A percentile compares a stretch with the other conserved stretches of the same genome.
phyloP scores from a whole-genome alignment of 129 eudicot genomes.

The Flaveria brownii region DNA sequence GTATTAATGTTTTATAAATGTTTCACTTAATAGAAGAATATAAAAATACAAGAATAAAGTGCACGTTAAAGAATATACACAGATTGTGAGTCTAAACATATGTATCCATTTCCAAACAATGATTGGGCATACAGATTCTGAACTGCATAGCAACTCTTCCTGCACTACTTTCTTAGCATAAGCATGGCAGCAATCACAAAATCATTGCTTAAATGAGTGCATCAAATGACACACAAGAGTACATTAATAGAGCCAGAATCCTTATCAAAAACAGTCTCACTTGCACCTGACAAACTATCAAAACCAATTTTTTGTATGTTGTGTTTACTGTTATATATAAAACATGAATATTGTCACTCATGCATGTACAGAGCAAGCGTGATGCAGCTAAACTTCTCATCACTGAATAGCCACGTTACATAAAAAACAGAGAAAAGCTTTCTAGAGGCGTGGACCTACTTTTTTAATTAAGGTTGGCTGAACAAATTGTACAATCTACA shows the following conservation, averaged over 20 bases:
- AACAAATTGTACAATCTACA: background rate
- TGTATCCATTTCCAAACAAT: background rate
- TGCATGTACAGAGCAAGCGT: background rate
- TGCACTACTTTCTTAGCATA: background rate
- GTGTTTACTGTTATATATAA: background rate
- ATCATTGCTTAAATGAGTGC: background rate
- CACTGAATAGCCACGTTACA: background rate
- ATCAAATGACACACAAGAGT: background rate
- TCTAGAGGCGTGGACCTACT: background rate
- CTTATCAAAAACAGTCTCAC: background rate
- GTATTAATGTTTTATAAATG: background rate
- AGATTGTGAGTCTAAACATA: background rate
- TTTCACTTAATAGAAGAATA: background rate
- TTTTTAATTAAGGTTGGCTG: background rate
- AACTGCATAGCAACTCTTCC: background rate
- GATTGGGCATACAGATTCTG: background rate
- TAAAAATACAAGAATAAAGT: background rate
- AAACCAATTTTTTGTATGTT: background rate
- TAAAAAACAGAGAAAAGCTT: background rate
- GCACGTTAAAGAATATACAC: slow-evolving; percentile 8
- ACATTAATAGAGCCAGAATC: background rate
- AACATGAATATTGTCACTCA: background rate
- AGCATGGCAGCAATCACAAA: background rate
- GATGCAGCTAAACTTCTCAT: slow-evolving; percentile 1
- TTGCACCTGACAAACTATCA: background rate